These are phyloP conservation scores for Cyberlindnera bimundalis DNA, from an alignment of 805 yeast genomes.

Conservation along the genomic window DNA sequence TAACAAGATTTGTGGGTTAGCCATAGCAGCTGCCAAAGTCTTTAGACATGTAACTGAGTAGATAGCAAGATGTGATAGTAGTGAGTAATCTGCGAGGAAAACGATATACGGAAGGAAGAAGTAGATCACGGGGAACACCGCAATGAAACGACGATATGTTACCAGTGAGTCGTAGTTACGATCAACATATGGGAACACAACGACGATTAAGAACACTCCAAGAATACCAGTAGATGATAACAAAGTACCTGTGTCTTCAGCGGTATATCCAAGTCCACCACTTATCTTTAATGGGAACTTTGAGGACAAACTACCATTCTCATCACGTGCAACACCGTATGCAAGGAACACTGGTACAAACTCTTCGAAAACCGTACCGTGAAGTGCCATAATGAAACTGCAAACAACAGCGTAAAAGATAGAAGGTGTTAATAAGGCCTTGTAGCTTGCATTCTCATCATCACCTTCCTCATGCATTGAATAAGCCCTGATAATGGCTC, in stretches of 20 bases:
- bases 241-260: slow-evolving; percentile 47
- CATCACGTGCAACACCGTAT: slow-evolving; percentile 28
- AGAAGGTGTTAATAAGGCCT: slow-evolving; percentile 29
- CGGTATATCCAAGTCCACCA: slow-evolving; percentile 51
- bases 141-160: slow-evolving; percentile 39
- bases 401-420: slow-evolving; percentile 35
- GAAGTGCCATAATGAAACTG: slow-evolving; percentile 44
- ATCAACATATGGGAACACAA: slow-evolving; percentile 51
- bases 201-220: slow-evolving; percentile 47
- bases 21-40: slow-evolving; percentile 42
- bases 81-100: slow-evolving; percentile 33
- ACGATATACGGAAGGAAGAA: slow-evolving; percentile 45
- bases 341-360: slow-evolving; percentile 56
- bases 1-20: slow-evolving; percentile 51
- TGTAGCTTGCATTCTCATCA: slow-evolving; percentile 21
- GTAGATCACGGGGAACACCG: slow-evolving; percentile 44
- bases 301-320: slow-evolving; percentile 27
- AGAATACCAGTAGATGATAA: slow-evolving; percentile 51
- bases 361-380: slow-evolving; percentile 47
- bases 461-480: slow-evolving; percentile 32
- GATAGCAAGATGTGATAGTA: slow-evolving; percentile 11
- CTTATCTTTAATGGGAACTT: slow-evolving; percentile 45
- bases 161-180: slow-evolving; percentile 42
- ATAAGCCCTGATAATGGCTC: slow-evolving; percentile 31
- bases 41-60: slow-evolving; percentile 31